Percentiles rank a stretch among this genome's conserved stretches.
phyloP scores from a whole-genome alignment of 805 yeast genomes.

The Ogataea henricii region DNA sequence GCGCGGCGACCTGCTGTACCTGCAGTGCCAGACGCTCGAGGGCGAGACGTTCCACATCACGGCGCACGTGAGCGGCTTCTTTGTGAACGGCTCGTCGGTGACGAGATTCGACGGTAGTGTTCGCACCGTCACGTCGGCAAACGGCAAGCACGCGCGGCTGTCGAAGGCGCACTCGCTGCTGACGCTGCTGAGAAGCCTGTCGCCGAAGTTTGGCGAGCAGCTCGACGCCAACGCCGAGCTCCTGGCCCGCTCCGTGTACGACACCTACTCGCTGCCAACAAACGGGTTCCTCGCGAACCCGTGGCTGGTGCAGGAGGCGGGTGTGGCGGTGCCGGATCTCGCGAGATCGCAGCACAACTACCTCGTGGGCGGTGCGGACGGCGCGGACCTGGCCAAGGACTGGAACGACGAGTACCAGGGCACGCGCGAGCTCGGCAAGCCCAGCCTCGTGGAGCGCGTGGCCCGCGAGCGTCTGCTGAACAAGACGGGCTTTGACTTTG shows the following conservation, averaged over 20 bases:
- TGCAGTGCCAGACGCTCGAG: conserved; percentile 76
- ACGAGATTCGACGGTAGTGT: conserved; percentile 69
- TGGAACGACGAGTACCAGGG: conserved; percentile 93
- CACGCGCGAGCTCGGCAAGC: conserved; percentile 66
- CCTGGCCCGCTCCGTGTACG: conserved; percentile 47
- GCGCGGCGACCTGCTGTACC: conserved; percentile 79
- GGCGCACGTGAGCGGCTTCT: conserved; percentile 78
- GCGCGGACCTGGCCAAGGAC: conserved; percentile 62
- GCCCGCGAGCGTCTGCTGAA: conserved; percentile 74
- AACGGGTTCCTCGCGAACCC: conserved; percentile 66
- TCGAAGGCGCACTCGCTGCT: conserved; percentile 52
- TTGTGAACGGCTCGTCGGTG: conserved; percentile 66
- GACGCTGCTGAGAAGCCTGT: conserved; percentile 61
- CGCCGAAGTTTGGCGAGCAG: conserved; percentile 60
- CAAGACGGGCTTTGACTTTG: conserved; percentile 74
- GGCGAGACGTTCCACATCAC: conserved; percentile 79
- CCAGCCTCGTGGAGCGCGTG: conserved; percentile 59
- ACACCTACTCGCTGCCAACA: conserved; percentile 61
- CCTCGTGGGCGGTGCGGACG: conserved; percentile 58
- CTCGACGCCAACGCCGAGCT: conserved; percentile 52
- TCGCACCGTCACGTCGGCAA: conserved; percentile 31
- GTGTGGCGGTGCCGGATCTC: conserved; percentile 48
- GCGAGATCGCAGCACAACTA: conserved; percentile 60
- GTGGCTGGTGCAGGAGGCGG: conserved; percentile 59
- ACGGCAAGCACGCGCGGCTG: conserved; percentile 33